Evolutionary conservation across 306 rosid species (phyloP).

Genomic region (Cucurbita argyrosperma): DNA sequence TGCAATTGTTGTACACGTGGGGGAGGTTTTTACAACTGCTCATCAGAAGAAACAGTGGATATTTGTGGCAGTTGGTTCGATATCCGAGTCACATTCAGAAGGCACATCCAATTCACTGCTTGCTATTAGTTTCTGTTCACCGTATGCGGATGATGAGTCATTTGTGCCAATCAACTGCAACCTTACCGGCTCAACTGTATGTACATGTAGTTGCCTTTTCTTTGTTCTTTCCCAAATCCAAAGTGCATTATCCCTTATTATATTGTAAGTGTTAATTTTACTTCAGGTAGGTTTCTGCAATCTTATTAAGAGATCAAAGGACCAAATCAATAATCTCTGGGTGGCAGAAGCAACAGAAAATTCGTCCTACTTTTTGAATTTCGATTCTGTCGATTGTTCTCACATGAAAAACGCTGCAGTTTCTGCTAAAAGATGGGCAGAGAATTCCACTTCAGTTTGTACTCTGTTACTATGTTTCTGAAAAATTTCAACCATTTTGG

Average conservation of each 20-base stretch:
- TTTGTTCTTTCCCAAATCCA: not conserved
- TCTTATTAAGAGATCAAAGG: conserved; percentile 57
- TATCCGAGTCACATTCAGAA: conserved; percentile 25
- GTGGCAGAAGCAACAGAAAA: conserved; percentile 70
- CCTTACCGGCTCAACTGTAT: conserved; percentile 65
- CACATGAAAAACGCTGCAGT: conserved; percentile 55
- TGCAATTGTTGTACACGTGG: conserved; percentile 67
- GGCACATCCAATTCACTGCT: conserved; percentile 36
- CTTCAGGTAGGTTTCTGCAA: conserved; percentile 77
- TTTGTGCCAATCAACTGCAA: conserved; percentile 45
- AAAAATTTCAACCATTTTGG: not conserved
- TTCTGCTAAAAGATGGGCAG: conserved; percentile 52
- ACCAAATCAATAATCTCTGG: conserved; percentile 51
- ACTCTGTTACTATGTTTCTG: not conserved
- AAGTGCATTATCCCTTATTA: not conserved
- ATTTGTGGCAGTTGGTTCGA: conserved; percentile 72
- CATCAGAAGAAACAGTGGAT: conserved; percentile 75
- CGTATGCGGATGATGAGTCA: conserved; percentile 30
- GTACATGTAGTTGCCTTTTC: not conserved
- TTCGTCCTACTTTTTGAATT: conserved; percentile 48
- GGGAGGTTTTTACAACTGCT: conserved; percentile 35
- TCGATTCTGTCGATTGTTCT: conserved; percentile 40
- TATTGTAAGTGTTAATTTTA: not conserved
- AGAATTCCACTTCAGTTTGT: conserved; percentile 28
- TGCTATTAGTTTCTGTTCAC: conserved; percentile 73